Evolutionary conservation across 306 rosid species (phyloP).

Genomic region (Gastrolobium villosum): DNA sequence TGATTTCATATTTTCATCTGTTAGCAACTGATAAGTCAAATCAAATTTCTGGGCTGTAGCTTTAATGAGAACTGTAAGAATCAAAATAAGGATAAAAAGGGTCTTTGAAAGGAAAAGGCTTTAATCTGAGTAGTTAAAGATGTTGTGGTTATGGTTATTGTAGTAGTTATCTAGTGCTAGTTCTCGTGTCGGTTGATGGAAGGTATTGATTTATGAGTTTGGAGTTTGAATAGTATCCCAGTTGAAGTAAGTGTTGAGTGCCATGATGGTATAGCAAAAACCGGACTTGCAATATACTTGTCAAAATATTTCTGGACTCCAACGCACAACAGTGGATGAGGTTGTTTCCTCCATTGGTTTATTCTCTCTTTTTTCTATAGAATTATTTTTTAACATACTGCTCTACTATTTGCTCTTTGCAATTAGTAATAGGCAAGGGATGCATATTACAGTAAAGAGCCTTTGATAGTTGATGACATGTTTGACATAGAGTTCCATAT

Average conservation of each 20-base stretch:
- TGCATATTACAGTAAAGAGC: no score
- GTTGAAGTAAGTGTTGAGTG: constrained; percentile 43
- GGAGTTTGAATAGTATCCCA: constrained; percentile 40
- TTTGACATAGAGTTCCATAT: no score
- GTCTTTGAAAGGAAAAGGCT: constrained; percentile 5
- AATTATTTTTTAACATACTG: no score
- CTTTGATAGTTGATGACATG: no score
- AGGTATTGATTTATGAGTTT: constrained; percentile 26
- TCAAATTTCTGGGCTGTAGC: neutral
- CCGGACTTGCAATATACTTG: neutral
- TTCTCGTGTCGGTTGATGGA: constrained; percentile 26
- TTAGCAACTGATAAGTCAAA: neutral
- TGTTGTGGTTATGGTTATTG: neutral
- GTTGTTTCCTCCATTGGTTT: no score
- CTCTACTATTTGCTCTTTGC: no score
- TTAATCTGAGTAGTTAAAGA: constrained; percentile 35
- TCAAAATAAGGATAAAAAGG: constrained; percentile 34
- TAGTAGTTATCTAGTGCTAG: neutral
- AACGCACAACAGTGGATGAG: no score
- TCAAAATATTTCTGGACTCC: no score
- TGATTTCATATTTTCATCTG: neutral
- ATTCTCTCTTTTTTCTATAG: no score
- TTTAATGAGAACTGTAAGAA: neutral
- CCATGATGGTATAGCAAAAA: constrained; percentile 37
- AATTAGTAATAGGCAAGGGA: no score